Base-by-base conservation (phyloP, 129 eudicot genomes). In the Helichrysum umbraculigerum region DNA sequence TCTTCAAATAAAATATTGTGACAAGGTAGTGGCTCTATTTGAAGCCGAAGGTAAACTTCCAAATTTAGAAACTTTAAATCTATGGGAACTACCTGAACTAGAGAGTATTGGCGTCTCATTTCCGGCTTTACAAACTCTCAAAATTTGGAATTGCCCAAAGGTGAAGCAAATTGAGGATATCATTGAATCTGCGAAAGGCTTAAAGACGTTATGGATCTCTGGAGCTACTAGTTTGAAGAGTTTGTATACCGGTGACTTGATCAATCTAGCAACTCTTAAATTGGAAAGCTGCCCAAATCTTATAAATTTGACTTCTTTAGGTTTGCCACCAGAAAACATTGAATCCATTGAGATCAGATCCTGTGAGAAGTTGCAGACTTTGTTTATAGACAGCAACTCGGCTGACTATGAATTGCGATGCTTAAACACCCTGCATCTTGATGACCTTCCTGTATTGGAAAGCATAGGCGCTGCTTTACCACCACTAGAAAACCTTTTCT, bases 1-100 rank as follows among this genome's bases (percentile, higher is more conserved):
- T 71, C 73, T 86, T 66, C 68, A 86, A 35, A 33, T 86, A 63
- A 82, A 72, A 63, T 62, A 79, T 28, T 86, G 89, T 72, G 78
- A 73, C 25, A 79, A 76, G 51, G 33, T 86, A 50, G 80, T 59
- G 66, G 37, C 74, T 21, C 47, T 84, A 7, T 59, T 62, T 68
- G 72, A 72, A 60, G 5, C n/a, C 7, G 84, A 69, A 5, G 77
- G 68, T 50, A 39, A 62, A 57, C 77, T 86, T 69, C 86, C 86
- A 67, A 67, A 58, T n/a, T 61, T 84, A 67, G 41, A 56, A 25
- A 84, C 79, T 8, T 62, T 80, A 76, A 75, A 64, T 71, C 54
- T 80, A 21, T 84, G 76, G 79, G 87, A 73, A 63, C 81, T 81
- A 6, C 78, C 85, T 25, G 69, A n/a, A 15, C 42, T 76, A 21